phyloP scores from a whole-genome alignment of 2,329 filamentous ascomycete genomes.

The Graphiopsis chlorocephala region DNA sequence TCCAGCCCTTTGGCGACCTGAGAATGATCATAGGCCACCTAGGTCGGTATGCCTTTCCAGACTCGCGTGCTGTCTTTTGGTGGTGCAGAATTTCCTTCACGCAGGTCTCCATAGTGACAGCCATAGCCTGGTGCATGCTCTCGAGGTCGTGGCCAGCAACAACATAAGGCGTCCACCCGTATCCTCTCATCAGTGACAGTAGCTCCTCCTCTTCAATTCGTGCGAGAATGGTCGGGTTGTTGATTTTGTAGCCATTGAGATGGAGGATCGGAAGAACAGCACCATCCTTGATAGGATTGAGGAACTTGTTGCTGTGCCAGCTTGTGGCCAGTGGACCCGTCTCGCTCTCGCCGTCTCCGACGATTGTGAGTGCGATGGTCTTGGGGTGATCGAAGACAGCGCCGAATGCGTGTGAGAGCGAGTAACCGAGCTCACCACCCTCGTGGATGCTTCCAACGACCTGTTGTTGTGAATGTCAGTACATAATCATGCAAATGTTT shows the following conservation, averaged over 20 bases:
- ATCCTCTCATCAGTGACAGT: constrained; percentile 66
- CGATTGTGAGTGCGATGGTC: constrained; percentile 73
- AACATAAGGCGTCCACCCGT: constrained; percentile 77
- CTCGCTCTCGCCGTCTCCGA: constrained; percentile 79
- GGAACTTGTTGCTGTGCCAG: constrained; percentile 80
- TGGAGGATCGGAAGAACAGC: constrained; percentile 75
- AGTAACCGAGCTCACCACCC: constrained; percentile 79
- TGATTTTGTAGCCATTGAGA: constrained; percentile 83
- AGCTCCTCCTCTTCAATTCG: constrained; percentile 73
- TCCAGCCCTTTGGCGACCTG: constrained; percentile 77
- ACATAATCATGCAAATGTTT: constrained; percentile 38
- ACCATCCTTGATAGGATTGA: constrained; percentile 75
- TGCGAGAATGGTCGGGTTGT: constrained; percentile 71
- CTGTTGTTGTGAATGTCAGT: not conserved
- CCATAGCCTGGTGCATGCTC: constrained; percentile 80
- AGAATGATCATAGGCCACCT: constrained; percentile 78
- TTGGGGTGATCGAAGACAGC: constrained; percentile 72
- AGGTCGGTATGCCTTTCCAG: constrained; percentile 66
- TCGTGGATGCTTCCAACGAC: constrained; percentile 53
- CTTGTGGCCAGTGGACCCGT: constrained; percentile 74
- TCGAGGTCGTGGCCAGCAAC: constrained; percentile 72
- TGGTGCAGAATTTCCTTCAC: constrained; percentile 65
- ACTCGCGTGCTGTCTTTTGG: constrained; percentile 70
- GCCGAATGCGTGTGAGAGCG: constrained; percentile 75
- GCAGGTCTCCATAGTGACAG: constrained; percentile 69